These are phyloP conservation scores for Lycium barbarum DNA, from an alignment of 257 asterid genomes.

Conservation along the genomic window DNA sequence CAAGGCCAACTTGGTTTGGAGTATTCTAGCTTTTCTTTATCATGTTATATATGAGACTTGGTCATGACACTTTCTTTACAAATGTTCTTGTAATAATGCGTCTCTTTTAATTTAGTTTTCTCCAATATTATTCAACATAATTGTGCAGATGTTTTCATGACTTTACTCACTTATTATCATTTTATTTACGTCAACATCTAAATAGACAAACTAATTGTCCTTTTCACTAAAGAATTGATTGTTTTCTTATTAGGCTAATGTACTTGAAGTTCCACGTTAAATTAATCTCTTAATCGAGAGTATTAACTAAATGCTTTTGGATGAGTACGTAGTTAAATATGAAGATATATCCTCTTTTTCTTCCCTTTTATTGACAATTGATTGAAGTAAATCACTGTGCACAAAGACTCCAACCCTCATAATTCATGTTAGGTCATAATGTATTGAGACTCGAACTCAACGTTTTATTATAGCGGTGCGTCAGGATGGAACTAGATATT, in stretches of 20 bases:
- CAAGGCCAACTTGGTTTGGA: slow-evolving; percentile 14
- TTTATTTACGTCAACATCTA: slow-evolving; percentile 3
- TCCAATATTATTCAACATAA: neutral
- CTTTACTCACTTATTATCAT: neutral
- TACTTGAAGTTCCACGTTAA: neutral
- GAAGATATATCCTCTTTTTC: neutral
- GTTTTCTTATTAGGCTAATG: neutral
- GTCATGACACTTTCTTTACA: neutral
- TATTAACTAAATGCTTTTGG: neutral
- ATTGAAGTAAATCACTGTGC: too few relatives aligned
- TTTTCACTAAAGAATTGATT: neutral
- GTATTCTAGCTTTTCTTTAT: neutral
- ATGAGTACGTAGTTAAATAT: neutral
- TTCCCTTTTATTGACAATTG: neutral
- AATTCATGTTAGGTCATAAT: too few relatives aligned
- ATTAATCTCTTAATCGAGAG: neutral
- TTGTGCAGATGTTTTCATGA: neutral
- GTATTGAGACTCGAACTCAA: too few relatives aligned
- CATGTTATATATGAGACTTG: neutral
- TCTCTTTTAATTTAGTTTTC: neutral
- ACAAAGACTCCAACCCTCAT: too few relatives aligned
- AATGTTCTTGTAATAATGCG: neutral
- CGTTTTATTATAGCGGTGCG: neutral
- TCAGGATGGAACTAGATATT: neutral
- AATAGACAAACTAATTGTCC: slow-evolving; percentile 11